Base-by-base conservation (phyloP, 176 grass and related monocot genomes). In the barley (Hordeum vulgare) region DNA sequence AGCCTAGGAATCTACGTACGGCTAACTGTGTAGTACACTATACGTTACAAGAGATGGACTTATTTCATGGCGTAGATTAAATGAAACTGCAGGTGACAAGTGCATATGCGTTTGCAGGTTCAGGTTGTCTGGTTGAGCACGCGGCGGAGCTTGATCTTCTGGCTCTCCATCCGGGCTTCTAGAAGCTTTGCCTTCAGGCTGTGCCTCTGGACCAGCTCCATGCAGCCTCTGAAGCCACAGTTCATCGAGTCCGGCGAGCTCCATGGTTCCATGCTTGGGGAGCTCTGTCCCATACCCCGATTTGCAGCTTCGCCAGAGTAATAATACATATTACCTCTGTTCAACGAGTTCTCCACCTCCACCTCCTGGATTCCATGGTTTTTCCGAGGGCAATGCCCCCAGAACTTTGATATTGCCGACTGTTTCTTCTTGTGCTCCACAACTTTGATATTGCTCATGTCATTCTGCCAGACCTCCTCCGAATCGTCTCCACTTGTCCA, bases 111-210 rank as follows among this genome's bases (percentile, higher is more conserved):
- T 3, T 9, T 31, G 26, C 81, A 62, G 57, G n/a, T 63, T 77
- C 89, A 98, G 71, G 88, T 84, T 60, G 91, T 93, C 78, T 95
- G 95, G 81, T 86, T 87, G 73, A 98, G 92, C 59, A 98, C 88
- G 64, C 93, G 92, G 4, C 90, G 81, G 20, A 95, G 58, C 85
- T 98, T 92, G 61, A 95, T 85, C 66, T 95, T 93, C 80, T 93
- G 90, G 54, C 71, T 95, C 77, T 98, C 95, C 92, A 91, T 95
- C 60, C 89, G 94, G 36, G 92, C 89, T 81, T 98, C 92, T 65
- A 95, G 76, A 44, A 98, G 83, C 81, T 95, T 95, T 1, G 90
- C 86, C 77, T 93, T 95, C 80, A 98, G 77, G 80, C 90, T 95
- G 72, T 98, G 90, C 87, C 83, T 98, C 81, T 98, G 92, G 62